Base-by-base conservation (phyloP, 2,329 filamentous ascomycete species). In the Colletotrichum phormii region DNA sequence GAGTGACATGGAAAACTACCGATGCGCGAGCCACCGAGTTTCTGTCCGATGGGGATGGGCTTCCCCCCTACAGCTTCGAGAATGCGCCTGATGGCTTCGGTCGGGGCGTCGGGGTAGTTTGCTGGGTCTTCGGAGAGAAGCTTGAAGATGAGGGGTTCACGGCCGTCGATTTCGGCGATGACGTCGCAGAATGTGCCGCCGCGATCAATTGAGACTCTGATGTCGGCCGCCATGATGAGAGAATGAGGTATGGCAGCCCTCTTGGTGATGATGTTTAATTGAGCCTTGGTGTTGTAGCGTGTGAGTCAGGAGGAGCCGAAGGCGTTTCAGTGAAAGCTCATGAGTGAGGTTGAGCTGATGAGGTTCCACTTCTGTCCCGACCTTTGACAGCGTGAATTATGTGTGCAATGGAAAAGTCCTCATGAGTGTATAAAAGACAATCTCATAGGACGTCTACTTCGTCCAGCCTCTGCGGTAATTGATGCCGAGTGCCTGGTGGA, bases 101-200 rank as follows among this genome's bases (percentile, higher is more conserved):
- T 85, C 0, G 92, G 92, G 1, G 92, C 92, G 83, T 94, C 92
- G 53, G 89, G 84, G 80, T 94, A 94, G 79, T 93, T 93, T 35
- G 86, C 82, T 0, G 92, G 92, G 77, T 94, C 92, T 75, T 93
- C 93, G 0, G 93, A 95, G 13, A 95, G 86, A 1, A 95, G 85
- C 80, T 95, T 95, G 80, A 95, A 92, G 64, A 94, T 83, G 60
- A 94, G 86, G 74, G 93, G 90, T 79, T 93, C 90, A 79, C 89
- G 86, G 83, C 92, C 91, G 75, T 87, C 87, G 22, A 91, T 89
- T 2, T 86, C 88, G 67, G 91, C 91, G 5, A 91, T 89, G 72
- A 92, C 92, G 79, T 94, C 92, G 70, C 91, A 94, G 80, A 94
- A 94, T n/a, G 92, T 94, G 70, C 92, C 92, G 64, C 92, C 92